Base-by-base conservation (phyloP, 1,139 yeast genomes). In the Meyerozyma elateridarum region DNA sequence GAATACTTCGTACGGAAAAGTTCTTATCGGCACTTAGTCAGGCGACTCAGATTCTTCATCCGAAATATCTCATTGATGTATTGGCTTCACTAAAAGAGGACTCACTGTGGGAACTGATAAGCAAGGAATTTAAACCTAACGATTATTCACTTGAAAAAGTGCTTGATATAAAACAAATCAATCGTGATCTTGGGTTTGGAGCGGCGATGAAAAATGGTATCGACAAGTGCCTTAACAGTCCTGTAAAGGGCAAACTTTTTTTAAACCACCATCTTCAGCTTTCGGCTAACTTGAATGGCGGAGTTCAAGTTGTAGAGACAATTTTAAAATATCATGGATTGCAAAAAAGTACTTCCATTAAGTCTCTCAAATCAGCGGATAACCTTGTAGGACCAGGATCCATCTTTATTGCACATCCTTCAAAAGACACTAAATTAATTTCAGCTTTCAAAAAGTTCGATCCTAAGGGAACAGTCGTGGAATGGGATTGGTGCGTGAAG, bases 1-100 rank as follows among this genome's bases (percentile, higher is more conserved):
- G 78, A 39, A 69, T 82, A 8, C 55, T 83, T 45, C 70, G 97
- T 42, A 91, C 97, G 0, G 95, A 84, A 38, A 91, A 91, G 56
- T 89, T 89, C 49, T 64, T 91, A 36, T 54, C 61, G 20, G 57
- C 72, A 36, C 49, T 68, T 34, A 52, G 64, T 36, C 53, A 49
- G 34, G 70, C 59, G 2, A 40, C 48, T 9, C 48, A 54, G 17
- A 66, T 80, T 12, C 42, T 75, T 2, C 74, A 72, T 36, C 79
- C 79, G 0, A 48, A 52, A n/a, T 73, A 64, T 37, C 42, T 75
- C 15, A 47, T 51, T 9, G 75, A 70, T 28, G 60, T 75, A 0
- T 42, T 75, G 17, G 39, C 37, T 33, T 61, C 58, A 8, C 27
- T 46, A 16, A 34, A 41, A 2, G 48, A 39, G 6, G 33, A 36